A percentile compares a stretch with the other conserved stretches of the same genome.
Evolutionary conservation across 495 filamentous ascomycete species (phyloP).

Genomic region (Daldinia grandis): DNA sequence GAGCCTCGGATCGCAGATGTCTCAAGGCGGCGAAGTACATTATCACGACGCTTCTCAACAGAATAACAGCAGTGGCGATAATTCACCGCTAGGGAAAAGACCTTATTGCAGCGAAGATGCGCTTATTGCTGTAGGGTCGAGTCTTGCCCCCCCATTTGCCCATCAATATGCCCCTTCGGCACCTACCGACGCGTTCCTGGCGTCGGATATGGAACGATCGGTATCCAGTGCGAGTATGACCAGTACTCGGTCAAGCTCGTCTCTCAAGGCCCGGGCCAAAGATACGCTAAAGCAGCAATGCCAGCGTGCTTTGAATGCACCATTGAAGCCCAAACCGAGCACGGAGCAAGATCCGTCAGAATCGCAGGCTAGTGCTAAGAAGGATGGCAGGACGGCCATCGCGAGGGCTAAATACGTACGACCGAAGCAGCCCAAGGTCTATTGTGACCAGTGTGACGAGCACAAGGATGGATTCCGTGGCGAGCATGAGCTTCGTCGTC

Average conservation of each 20-base stretch:
- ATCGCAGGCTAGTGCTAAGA: slow-evolving; percentile 39
- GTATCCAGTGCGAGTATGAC: slow-evolving; percentile 53
- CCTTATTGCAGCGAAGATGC: slow-evolving; percentile 41
- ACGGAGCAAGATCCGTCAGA: slow-evolving; percentile 39
- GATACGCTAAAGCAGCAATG: slow-evolving; percentile 51
- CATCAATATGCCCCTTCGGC: slow-evolving; percentile 47
- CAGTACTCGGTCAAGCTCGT: slow-evolving; percentile 51
- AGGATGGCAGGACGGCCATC: slow-evolving; percentile 64
- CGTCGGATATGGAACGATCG: slow-evolving; percentile 55
- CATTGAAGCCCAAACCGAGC: slow-evolving; percentile 53
- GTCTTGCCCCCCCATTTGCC: slow-evolving; percentile 45
- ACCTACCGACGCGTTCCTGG: slow-evolving; percentile 39
- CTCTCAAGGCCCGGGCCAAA: slow-evolving; percentile 53
- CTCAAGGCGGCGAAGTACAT: slow-evolving; percentile 39
- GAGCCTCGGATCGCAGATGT: slow-evolving; percentile 54
- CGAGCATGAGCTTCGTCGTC: slow-evolving; percentile 90
- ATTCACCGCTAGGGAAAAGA: slow-evolving; percentile 47
- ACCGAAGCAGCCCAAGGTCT: slow-evolving; percentile 77
- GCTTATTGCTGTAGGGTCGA: slow-evolving; percentile 49
- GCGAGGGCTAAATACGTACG: slow-evolving; percentile 74
- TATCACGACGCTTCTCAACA: slow-evolving; percentile 43
- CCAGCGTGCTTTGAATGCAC: slow-evolving; percentile 41
- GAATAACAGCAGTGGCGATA: slow-evolving; percentile 41
- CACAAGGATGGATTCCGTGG: slow-evolving; percentile 90
- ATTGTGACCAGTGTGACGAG: slow-evolving; percentile 76